Evolutionary conservation across 495 filamentous ascomycete genomes (phyloP).

Genomic region (Penicillium malachiteum): DNA sequence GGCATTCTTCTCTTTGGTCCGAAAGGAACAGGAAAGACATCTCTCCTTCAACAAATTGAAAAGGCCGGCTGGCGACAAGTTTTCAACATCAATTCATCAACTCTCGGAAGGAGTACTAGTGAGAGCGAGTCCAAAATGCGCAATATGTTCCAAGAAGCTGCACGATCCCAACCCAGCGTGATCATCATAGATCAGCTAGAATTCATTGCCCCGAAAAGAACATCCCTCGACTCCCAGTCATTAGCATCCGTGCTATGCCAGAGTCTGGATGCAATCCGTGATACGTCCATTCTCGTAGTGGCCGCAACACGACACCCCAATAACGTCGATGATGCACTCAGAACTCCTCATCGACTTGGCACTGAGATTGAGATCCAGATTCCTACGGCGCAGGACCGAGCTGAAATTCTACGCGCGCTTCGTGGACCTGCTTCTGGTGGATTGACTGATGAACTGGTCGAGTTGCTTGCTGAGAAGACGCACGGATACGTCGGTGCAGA

Average conservation of each 20-base stretch:
- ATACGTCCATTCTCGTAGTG: conserved; percentile 61
- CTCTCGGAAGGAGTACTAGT: conserved; percentile 41
- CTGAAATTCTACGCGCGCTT: conserved; percentile 65
- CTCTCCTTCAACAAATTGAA: conserved; percentile 65
- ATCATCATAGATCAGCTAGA: conserved; percentile 84
- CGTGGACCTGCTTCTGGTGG: conserved; percentile 31
- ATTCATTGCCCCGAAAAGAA: conserved; percentile 63
- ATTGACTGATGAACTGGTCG: conserved; percentile 36
- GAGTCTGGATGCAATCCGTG: conserved; percentile 43
- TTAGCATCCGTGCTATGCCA: conserved; percentile 41
- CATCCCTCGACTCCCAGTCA: conserved; percentile 37
- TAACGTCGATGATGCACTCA: conserved; percentile 71
- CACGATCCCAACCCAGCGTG: conserved; percentile 70
- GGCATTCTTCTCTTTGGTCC: conserved; percentile 78
- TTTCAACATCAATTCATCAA: conserved; percentile 57
- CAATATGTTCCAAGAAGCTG: conserved; percentile 70
- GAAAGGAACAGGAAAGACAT: conserved; percentile 78
- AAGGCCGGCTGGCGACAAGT: conserved; percentile 68
- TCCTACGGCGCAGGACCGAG: conserved; percentile 68
- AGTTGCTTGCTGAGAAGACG: conserved; percentile 55
- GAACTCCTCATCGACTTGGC: conserved; percentile 63
- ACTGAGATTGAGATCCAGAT: conserved; percentile 78
- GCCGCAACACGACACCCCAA: conserved; percentile 70
- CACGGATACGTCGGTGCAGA: conserved; percentile 71
- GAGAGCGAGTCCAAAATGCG: conserved; percentile 56